Conservation (phyloP, 345 rosid species). For the Euphorbia lathyris region DNA sequence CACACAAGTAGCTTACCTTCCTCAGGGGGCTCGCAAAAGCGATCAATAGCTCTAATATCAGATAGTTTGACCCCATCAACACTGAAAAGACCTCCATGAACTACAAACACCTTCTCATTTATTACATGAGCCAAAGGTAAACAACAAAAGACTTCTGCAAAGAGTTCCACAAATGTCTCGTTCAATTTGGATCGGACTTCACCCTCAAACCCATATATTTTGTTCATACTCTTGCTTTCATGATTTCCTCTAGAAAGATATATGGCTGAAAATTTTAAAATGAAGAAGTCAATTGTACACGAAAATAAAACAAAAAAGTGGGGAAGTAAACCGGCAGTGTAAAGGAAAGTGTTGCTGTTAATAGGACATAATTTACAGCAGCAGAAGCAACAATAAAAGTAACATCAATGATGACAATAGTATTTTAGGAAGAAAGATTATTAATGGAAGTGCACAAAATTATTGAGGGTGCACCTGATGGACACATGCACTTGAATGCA, state of each 20-base stretch:
- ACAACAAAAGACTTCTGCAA: conserved; percentile 94
- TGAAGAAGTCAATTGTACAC: conserved; percentile 3
- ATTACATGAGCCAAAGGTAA: conserved; percentile 92
- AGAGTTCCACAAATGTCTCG: conserved; percentile 89
- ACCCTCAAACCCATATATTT: conserved; percentile 98
- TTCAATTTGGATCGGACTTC: conserved; percentile 93
- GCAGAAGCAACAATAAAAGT: neutral
- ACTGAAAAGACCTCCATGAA: conserved; percentile 98
- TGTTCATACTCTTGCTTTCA: conserved; percentile 99
- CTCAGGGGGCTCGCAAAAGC: conserved; percentile 97
- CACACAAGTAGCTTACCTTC: conserved; percentile 57
- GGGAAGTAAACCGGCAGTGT: neutral
- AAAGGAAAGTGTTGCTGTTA: neutral
- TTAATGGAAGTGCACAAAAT: conserved; percentile 1
- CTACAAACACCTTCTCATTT: conserved; percentile 74
- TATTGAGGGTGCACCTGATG: conserved; percentile 55
- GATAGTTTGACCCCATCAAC: conserved; percentile 92
- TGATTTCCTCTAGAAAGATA: conserved; percentile 96
- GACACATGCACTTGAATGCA: conserved; percentile 93
- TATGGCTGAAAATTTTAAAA: conserved; percentile 56
- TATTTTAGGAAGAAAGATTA: neutral
- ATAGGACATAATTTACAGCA: neutral
- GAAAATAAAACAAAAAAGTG: neutral
- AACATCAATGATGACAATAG: neutral
- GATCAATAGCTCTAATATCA: conserved; percentile 78